Conservation (phyloP, 1,284 basidiomycete species). For the Sparassis latifolia region DNA sequence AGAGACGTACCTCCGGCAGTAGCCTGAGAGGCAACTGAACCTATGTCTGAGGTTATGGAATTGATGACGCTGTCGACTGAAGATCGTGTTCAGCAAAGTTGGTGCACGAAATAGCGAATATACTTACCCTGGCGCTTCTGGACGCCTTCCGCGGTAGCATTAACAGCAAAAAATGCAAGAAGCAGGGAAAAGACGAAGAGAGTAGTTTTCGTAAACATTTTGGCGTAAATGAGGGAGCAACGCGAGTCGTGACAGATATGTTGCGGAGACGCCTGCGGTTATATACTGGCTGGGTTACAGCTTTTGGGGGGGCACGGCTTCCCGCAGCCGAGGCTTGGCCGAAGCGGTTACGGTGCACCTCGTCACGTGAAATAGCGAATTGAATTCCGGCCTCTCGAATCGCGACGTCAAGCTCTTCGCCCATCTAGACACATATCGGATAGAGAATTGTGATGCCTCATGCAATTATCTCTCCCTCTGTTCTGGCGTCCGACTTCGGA, state of each 20-base stretch:
- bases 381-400: too few relatives aligned
- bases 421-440: too few relatives aligned
- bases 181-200: slow-evolving; percentile 11
- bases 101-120: not conserved
- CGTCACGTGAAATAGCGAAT: too few relatives aligned
- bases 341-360: too few relatives aligned
- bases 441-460: slow-evolving; percentile 51
- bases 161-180: slow-evolving; percentile 7
- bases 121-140: slow-evolving; percentile 23
- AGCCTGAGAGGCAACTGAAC: slow-evolving; percentile 15
- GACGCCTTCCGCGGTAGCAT: slow-evolving; percentile 1
- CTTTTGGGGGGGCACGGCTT: too few relatives aligned
- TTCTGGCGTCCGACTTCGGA: slow-evolving; percentile 93
- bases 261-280: too few relatives aligned
- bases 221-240: not conserved
- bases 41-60: slow-evolving; percentile 24
- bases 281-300: too few relatives aligned
- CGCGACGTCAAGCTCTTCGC: too few relatives aligned
- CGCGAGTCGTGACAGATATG: not conserved
- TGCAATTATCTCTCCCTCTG: slow-evolving; percentile 86
- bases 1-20: slow-evolving; percentile 3
- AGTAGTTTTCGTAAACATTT: slow-evolving; percentile 13
- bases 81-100: too few relatives aligned
- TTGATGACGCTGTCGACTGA: slow-evolving; percentile 22
- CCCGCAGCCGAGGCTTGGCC: too few relatives aligned